Percentiles rank a stretch among this genome's conserved stretches.
phyloP scores from a whole-genome alignment of 495 filamentous ascomycete species.

The Penicillium verhagenii region DNA sequence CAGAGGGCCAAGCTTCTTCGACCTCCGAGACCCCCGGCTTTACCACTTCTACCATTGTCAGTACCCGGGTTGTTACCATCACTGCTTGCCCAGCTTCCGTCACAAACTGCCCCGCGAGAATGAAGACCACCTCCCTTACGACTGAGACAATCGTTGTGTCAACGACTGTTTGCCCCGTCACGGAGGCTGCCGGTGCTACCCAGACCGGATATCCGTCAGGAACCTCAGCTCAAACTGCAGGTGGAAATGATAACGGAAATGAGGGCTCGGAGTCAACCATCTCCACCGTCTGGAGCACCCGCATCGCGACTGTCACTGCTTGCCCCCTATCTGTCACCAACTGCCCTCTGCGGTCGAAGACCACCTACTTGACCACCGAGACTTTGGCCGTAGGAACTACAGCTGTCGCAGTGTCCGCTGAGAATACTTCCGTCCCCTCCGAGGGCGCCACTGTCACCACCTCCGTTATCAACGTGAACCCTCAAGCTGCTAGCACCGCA shows the following conservation, averaged over 20 bases:
- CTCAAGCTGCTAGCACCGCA: background rate
- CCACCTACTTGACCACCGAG: slow-evolving; percentile 3
- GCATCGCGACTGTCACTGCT: slow-evolving; percentile 2
- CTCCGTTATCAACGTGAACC: background rate
- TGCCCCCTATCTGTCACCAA: slow-evolving; percentile 9
- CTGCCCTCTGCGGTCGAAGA: slow-evolving; percentile 8
- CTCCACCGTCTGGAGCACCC: slow-evolving; percentile 5
- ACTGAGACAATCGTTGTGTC: background rate
- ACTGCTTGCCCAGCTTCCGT: background rate
- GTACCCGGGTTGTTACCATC: slow-evolving; percentile 6
- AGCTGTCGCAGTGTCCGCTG: background rate
- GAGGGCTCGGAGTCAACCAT: slow-evolving; percentile 2
- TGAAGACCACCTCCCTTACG: background rate
- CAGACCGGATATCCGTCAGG: background rate
- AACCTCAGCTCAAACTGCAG: background rate
- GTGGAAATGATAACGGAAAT: background rate
- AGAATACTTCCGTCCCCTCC: no score
- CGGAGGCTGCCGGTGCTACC: slow-evolving; percentile 2
- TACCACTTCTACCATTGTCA: slow-evolving; percentile 2
- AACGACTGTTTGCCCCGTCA: background rate
- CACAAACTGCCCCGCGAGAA: slow-evolving; percentile 1
- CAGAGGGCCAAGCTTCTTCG: background rate
- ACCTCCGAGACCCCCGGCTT: background rate
- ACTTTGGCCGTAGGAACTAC: slow-evolving; percentile 8
- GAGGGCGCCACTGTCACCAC: background rate